A percentile compares a stretch with the other conserved stretches of the same genome.
These are phyloP conservation scores for Cryptosporidium baileyi DNA, from an alignment of 169 alveolate species.

Conservation along the genomic window DNA sequence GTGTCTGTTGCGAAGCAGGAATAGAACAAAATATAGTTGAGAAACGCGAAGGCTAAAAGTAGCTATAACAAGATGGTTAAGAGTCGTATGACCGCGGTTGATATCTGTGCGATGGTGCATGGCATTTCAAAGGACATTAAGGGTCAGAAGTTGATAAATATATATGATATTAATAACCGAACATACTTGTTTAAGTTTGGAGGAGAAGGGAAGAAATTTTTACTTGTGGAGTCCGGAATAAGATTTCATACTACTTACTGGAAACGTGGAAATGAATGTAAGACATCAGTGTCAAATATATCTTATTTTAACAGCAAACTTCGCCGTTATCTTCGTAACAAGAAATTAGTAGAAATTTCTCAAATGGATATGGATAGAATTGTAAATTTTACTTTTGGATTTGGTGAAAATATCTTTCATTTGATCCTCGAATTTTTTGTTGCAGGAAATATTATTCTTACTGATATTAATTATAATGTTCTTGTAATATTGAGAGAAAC, in stretches of 20 bases:
- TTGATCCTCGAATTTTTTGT: constrained; percentile 91
- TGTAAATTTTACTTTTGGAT: constrained; percentile 88
- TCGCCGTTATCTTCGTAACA: constrained; percentile 81
- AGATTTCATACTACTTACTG: constrained; percentile 82
- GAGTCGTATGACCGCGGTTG: constrained; percentile 68
- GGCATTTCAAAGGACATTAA: constrained; percentile 41
- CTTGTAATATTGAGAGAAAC: constrained; percentile 79
- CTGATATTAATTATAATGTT: constrained; percentile 88
- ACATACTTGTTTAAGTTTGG: constrained; percentile 79
- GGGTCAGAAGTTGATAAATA: constrained; percentile 73
- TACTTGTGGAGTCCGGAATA: constrained; percentile 75
- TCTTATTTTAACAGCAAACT: constrained; percentile 83
- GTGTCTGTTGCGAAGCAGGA: background rate
- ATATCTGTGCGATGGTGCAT: constrained; percentile 68
- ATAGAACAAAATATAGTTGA: background rate
- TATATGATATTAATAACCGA: constrained; percentile 79
- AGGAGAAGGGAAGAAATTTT: constrained; percentile 51
- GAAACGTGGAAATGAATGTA: constrained; percentile 72
- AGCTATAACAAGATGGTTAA: constrained; percentile 35
- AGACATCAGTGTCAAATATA: constrained; percentile 72
- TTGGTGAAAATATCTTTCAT: constrained; percentile 89
- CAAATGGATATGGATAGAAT: constrained; percentile 92
- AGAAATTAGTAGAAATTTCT: constrained; percentile 75
- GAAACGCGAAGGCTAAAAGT: too few species aligned
- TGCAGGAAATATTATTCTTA: constrained; percentile 90